Base-by-base conservation (phyloP, 305 asterid species). In the Solanum hybrid region DNA sequence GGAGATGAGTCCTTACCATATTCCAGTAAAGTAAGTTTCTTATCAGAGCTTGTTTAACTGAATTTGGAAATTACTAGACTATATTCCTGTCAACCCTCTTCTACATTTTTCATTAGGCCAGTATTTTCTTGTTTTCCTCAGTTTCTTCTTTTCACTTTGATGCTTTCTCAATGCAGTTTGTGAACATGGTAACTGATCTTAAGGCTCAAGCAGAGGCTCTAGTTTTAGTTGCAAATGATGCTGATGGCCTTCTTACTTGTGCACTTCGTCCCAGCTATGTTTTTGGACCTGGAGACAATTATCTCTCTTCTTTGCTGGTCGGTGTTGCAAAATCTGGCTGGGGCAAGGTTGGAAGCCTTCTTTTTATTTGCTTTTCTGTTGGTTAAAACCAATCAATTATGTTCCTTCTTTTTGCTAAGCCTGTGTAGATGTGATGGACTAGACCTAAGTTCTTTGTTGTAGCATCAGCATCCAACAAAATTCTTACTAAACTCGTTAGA, bases 141-240 rank as follows among this genome's bases (percentile, higher is more conserved):
- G 71, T 90, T 78, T 90, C 85, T 29, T 64, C 38, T 19, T 56
- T 31, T 51, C 87, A 84, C 35, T 85, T 36, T 88, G 86, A 89
- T 87, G 91, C 88, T 78, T 88, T 76, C 87, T 11, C 89, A 42
- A 88, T 91, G 82, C 96, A 96, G 99, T 92, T 92, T 75, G 93
- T 94, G 94, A 95, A 92, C 95, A 90, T 92, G 93, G 90, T 94
- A 91, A 91, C 96, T 90, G 99, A 96, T 90, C 95, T 96, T 38
- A 95, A 95, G 93, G 93, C 98, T 86, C 99, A 96, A 92, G 98
- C 97, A 27, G 99, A 96, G 94, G 98, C 97, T 26, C 94, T 96
- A 86, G 90, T 96, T 91, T 94, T 96, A 90, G 89, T 45, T 89
- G 96, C 99, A 75, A 96, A 96, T 89, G 96, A 95, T 88, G 89